Evolutionary conservation across 208 protist species (phyloP), one percentile per base, ranked within the genome.

Genomic region (Wallacemonas rigidus): DNA sequence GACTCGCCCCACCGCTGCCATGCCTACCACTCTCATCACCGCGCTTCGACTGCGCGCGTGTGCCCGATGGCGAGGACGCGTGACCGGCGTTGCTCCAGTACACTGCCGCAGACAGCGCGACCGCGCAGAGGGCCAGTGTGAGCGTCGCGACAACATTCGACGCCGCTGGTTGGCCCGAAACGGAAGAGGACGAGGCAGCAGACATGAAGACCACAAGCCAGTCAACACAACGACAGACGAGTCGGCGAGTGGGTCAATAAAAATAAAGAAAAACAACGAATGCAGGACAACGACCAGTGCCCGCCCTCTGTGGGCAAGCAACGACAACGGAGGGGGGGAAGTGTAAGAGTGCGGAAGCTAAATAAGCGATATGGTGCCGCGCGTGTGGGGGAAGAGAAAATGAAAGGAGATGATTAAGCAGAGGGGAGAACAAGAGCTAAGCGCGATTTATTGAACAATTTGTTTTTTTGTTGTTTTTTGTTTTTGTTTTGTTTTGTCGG

Each of bases 41-140:
- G 54, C 61, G 38, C 26, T 26, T 61, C 58, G 15, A 3, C 70
- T 57, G 38, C 26, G 45, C 45, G 51, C 63, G 14, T 51, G 61
- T 43, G 11, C 9, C 6, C 51, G 44, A 12, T 51, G 55, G 51
- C 54, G 60, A 6, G 50, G 39, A 44, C 44, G 4, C 26, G 48
- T 71, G 71, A 5, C 76, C 72, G 68, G 71, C 74, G 62, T 82
- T 78, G 40, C 77, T 61, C 35, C 84, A 60, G 69, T 85, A 88
- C 26, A 77, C 72, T 41, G 79, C 71, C 0, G 75, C 72, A 43
- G 80, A 83, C 15, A 88, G 38, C 17, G 75, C 71, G 1, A 83
- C 39, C 26, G 83, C 79, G 50, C 67, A 36, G 12, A 71, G 53
- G 2, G 83, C 79, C n/a, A 88, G 71, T 40, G 75, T 47, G 26